Percentiles rank a stretch among this genome's conserved stretches.
Evolutionary conservation across 257 asterid genomes (phyloP).

Genomic region (Hygrophila difformis): DNA sequence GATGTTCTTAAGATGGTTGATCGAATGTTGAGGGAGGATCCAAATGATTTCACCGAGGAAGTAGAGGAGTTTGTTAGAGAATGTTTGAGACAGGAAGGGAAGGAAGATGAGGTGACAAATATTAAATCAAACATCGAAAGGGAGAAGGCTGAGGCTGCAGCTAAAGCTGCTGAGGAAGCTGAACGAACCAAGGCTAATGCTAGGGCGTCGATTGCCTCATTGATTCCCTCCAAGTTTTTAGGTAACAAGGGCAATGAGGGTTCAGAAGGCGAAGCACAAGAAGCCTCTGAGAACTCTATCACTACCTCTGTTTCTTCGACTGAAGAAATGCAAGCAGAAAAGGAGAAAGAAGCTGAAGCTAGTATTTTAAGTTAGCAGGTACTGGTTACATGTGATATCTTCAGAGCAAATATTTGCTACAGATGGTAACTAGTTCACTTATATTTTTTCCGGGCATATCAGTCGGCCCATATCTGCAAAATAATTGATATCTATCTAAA

Average conservation of each 20-base stretch:
- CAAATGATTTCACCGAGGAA: conserved; percentile 69
- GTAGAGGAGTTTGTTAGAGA: conserved; percentile 67
- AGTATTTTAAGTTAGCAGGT: conserved; percentile 23
- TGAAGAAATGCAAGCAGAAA: conserved; percentile 11
- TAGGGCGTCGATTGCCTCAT: conserved; percentile 53
- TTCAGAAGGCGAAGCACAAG: conserved; percentile 22
- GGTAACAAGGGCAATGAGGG: conserved; percentile 33
- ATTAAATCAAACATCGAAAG: conserved; percentile 54
- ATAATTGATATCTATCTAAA: no score
- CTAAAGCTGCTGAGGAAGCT: conserved; percentile 70
- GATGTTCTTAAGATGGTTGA: no score
- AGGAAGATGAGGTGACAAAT: conserved; percentile 67
- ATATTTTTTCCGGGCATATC: not conserved
- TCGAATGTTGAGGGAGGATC: conserved; percentile 36
- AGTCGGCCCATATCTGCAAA: not conserved
- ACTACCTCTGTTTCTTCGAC: conserved; percentile 4
- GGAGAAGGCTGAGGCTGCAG: conserved; percentile 65
- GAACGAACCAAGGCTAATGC: conserved; percentile 69
- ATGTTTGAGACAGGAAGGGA: conserved; percentile 53
- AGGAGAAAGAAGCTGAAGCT: conserved; percentile 29
- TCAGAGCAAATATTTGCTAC: not conserved
- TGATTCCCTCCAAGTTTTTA: conserved; percentile 58
- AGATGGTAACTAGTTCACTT: conserved; percentile 7
- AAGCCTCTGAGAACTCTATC: conserved; percentile 20
- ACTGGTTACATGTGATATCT: conserved; percentile 19